Percentiles rank a stretch among this genome's conserved stretches.
Evolutionary conservation across 805 yeast species (phyloP).

Genomic region (Starmerella stigmatis): DNA sequence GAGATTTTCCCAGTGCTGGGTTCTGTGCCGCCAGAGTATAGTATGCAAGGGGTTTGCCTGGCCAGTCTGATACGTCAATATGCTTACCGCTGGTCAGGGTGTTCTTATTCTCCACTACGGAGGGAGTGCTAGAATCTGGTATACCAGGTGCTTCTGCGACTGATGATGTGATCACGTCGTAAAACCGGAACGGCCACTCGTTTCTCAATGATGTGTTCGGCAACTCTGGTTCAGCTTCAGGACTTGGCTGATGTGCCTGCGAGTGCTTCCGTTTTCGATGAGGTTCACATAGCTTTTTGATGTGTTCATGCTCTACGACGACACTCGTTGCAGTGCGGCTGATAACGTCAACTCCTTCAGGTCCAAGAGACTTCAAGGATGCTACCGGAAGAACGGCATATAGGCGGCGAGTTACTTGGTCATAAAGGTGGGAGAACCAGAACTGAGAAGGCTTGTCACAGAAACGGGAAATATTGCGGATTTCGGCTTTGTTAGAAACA

Average conservation of each 20-base stretch:
- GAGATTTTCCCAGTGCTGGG: neutral
- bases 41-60: constrained; percentile 53
- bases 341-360: neutral
- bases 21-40: constrained; percentile 33
- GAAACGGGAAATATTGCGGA: constrained; percentile 47
- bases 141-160: constrained; percentile 62
- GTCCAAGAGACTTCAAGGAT: constrained; percentile 5
- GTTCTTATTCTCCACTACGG: neutral
- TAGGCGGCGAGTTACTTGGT: constrained; percentile 70
- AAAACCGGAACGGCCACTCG: constrained; percentile 64
- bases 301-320: constrained; percentile 38
- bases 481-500: constrained; percentile 59
- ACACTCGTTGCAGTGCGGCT: constrained; percentile 65
- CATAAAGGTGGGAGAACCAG: constrained; percentile 78
- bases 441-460: constrained; percentile 55
- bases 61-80: constrained; percentile 49
- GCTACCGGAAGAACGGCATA: constrained; percentile 55
- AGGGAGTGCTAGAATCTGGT: constrained; percentile 38
- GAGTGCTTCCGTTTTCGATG: neutral
- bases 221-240: neutral
- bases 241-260: neutral
- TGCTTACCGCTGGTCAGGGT: constrained; percentile 39
- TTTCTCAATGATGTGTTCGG: neutral
- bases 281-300: neutral
- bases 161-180: constrained; percentile 49